A percentile compares a stretch with the other conserved stretches of the same genome.
Conservation (phyloP, 371 early-diverging fungal genomes). For the Zopfochytrium polystomum region DNA sequence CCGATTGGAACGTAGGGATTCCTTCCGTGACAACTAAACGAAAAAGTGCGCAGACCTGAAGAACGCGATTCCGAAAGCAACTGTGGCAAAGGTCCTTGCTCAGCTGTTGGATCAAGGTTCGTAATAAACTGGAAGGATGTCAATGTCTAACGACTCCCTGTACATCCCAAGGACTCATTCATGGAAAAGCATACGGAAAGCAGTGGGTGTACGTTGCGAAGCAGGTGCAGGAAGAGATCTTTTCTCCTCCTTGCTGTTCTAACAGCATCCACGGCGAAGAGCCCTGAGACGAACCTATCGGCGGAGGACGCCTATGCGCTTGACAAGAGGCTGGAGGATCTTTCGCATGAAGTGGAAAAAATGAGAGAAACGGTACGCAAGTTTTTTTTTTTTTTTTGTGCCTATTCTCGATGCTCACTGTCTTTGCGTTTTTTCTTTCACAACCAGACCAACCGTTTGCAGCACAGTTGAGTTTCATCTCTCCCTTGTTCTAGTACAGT, state of each 20-base stretch:
- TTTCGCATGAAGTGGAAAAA: too few relatives aligned
- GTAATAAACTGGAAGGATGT: not conserved
- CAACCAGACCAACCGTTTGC: too few relatives aligned
- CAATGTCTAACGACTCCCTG: not conserved
- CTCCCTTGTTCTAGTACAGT: too few relatives aligned
- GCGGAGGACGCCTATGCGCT: too few relatives aligned
- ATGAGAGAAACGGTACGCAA: too few relatives aligned
- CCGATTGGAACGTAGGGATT: not conserved
- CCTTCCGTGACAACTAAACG: not conserved
- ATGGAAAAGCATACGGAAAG: conserved; percentile 47
- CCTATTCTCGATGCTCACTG: conserved; percentile 25
- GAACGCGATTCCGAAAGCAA: conserved; percentile 31
- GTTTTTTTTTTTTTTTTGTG: too few relatives aligned
- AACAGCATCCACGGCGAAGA: too few relatives aligned
- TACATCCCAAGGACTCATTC: conserved; percentile 13
- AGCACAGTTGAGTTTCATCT: too few relatives aligned
- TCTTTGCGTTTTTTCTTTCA: conserved; percentile 29
- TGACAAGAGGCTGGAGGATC: too few relatives aligned
- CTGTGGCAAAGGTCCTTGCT: conserved; percentile 37
- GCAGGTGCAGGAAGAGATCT: too few relatives aligned
- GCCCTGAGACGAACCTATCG: too few relatives aligned
- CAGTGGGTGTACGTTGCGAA: conserved; percentile 48
- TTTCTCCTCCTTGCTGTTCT: too few relatives aligned
- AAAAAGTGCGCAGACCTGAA: conserved; percentile 40
- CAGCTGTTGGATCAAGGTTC: conserved; percentile 36